Conservation (phyloP, 2,329 filamentous ascomycete species). For the Cladophialophora chaetospira region DNA sequence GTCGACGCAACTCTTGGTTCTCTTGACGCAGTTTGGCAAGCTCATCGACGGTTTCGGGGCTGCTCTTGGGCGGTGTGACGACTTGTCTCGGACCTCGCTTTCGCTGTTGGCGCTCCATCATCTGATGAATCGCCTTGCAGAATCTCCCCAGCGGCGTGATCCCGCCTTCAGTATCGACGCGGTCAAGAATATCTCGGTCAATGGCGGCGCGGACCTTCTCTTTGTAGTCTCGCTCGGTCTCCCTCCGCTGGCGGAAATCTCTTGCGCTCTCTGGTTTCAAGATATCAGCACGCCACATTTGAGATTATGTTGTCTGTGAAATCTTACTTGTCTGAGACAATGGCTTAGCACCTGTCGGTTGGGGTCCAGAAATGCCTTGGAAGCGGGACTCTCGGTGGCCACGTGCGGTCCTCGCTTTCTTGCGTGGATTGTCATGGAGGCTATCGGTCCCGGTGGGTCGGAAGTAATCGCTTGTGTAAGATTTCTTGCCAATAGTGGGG, state of each 20-base stretch:
- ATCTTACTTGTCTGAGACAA: not conserved
- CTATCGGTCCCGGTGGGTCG: not conserved
- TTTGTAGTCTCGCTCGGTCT: conserved; percentile 2
- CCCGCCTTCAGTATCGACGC: conserved; percentile 16
- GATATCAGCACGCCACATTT: not conserved
- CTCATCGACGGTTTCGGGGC: not conserved
- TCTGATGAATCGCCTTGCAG: conserved; percentile 9
- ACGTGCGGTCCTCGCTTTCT: not conserved
- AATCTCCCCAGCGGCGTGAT: conserved; percentile 19
- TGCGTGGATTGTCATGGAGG: not conserved
- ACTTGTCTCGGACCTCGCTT: not conserved
- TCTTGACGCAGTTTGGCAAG: not conserved
- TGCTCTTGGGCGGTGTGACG: not conserved
- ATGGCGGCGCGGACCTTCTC: conserved; percentile 9
- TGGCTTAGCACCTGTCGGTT: not conserved
- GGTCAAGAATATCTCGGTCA: conserved; percentile 18
- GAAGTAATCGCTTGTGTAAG: not conserved
- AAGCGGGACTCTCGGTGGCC: not conserved
- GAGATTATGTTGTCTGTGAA: not conserved
- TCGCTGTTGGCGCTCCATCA: conserved; percentile 9
- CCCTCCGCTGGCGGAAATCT: conserved; percentile 15
- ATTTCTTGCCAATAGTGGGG: not conserved
- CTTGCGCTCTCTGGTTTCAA: conserved; percentile 1
- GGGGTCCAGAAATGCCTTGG: not conserved
- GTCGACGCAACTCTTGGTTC: not conserved